A percentile compares a stretch with the other conserved stretches of the same genome.
Conservation (phyloP, 2,329 filamentous ascomycete genomes). For the Fusarium bactridioides region DNA sequence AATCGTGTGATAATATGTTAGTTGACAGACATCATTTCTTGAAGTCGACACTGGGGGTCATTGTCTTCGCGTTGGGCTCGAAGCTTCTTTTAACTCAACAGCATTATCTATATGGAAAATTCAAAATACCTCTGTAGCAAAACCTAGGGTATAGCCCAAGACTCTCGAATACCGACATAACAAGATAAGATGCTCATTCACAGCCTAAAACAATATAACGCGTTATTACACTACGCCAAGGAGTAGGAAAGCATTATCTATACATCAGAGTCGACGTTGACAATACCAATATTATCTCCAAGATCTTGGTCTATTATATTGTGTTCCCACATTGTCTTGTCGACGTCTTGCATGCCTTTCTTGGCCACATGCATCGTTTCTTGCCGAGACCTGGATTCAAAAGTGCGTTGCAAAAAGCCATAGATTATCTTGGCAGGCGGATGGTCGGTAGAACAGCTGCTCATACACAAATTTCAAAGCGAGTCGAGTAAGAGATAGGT, state of each 20-base stretch:
- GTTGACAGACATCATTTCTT: not conserved
- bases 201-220: not conserved
- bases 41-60: not conserved
- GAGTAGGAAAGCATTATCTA: not conserved
- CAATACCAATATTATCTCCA: not conserved
- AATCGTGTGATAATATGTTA: not conserved
- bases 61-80: not conserved
- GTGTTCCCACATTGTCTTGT: not conserved
- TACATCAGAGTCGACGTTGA: not conserved
- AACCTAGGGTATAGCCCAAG: not conserved
- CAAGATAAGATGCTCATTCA: not conserved
- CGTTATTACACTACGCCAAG: not conserved
- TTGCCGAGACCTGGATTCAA: not conserved
- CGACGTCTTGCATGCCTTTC: not conserved
- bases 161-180: not conserved
- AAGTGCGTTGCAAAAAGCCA: not conserved
- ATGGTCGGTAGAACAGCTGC: not conserved
- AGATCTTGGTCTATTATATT: too few relatives aligned
- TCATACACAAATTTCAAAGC: not conserved
- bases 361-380: not conserved
- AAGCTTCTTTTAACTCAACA: not conserved
- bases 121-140: not conserved
- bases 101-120: not conserved
- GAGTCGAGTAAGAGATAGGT: not conserved
- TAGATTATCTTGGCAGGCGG: not conserved